A percentile compares a stretch with the other conserved stretches of the same genome.
phyloP scores from a whole-genome alignment of 1,284 basidiomycete genomes.

The Amylostereum areolatum region DNA sequence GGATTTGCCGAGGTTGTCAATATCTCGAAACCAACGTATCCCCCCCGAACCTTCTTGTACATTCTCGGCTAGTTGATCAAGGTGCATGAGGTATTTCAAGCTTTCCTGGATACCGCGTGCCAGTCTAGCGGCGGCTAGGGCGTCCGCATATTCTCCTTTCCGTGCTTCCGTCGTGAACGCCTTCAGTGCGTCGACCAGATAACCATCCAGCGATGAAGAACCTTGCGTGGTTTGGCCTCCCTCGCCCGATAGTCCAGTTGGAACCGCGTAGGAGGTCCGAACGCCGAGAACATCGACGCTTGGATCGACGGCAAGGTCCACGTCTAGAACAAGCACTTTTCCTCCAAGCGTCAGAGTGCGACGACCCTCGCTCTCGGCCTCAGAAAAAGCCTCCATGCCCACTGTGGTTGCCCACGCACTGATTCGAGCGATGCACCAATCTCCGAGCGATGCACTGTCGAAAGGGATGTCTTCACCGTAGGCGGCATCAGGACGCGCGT shows the following conservation, averaged over 20 bases:
- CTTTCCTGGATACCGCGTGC: slow-evolving; percentile 45
- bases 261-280: slow-evolving; percentile 70
- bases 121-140: slow-evolving; percentile 41
- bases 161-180: slow-evolving; percentile 57
- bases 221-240: slow-evolving; percentile 32
- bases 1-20: slow-evolving; percentile 45
- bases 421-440: slow-evolving; percentile 53
- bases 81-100: slow-evolving; percentile 62
- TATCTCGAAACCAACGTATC: slow-evolving; percentile 67
- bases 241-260: slow-evolving; percentile 40
- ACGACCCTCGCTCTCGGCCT: slow-evolving; percentile 41
- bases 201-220: slow-evolving; percentile 55
- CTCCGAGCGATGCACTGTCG: slow-evolving; percentile 34
- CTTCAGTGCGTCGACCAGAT: slow-evolving; percentile 48
- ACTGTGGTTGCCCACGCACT: slow-evolving; percentile 52
- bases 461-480: slow-evolving; percentile 61
- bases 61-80: slow-evolving; percentile 57
- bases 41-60: slow-evolving; percentile 60
- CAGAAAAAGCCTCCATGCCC: slow-evolving; percentile 71
- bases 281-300: slow-evolving; percentile 43
- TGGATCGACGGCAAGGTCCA: slow-evolving; percentile 49
- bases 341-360: slow-evolving; percentile 62
- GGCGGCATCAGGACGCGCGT: slow-evolving; percentile 33
- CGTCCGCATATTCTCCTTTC: slow-evolving; percentile 43
- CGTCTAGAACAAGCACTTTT: slow-evolving; percentile 71